Base-by-base conservation (phyloP, 164 flowering plant genomes). In the Kingdonia uniflora region DNA sequence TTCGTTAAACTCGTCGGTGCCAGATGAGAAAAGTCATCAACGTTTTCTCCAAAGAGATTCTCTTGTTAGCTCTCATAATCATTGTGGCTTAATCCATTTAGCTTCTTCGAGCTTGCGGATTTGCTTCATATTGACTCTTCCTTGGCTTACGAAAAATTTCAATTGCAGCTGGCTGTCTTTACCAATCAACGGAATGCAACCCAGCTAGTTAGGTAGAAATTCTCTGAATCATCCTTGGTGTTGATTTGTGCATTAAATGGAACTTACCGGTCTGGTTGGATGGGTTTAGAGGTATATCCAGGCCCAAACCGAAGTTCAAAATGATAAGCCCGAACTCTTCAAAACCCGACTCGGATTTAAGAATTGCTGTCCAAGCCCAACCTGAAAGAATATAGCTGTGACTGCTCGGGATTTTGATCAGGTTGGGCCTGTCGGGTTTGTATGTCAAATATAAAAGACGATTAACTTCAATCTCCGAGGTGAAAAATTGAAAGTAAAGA, bases 1-100 rank as follows among this genome's bases (percentile, higher is more conserved):
- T 52, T 77, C 90, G 49, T 89, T 87, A 59, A 92, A 88, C 46
- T 88, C 99, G 46, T 97, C 99, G 50, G 96, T 86, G 56, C 99
- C 99, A 11, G 92, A 89, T 4, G 95, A 88, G 73, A 92, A 83
- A 8, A 92, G 38, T 81, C 89, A 65, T 80, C 82, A n/a, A 92
- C 76, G 92, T 81, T 61, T 82, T 92, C 66, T 84, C n/a, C 88
- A 63, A 78, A 89, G 49, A 92, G 77, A 19, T 69, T 79, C 67
- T 84, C 89, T 21, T 95, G 70, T 60, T 81, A 61, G 53, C 73
- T 74, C 54, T 65, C 80, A 15, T 92, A 74, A 92, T 68, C 85
- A 92, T 76, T 71, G 26, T 77, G 42, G 77, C 85, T 23, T 84
- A 54, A 46, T 85, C 78, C 21, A 86, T 80, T 70, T 68, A 15